Conservation (phyloP, 176 grass and related monocot genomes). For the Zoysia japonica region DNA sequence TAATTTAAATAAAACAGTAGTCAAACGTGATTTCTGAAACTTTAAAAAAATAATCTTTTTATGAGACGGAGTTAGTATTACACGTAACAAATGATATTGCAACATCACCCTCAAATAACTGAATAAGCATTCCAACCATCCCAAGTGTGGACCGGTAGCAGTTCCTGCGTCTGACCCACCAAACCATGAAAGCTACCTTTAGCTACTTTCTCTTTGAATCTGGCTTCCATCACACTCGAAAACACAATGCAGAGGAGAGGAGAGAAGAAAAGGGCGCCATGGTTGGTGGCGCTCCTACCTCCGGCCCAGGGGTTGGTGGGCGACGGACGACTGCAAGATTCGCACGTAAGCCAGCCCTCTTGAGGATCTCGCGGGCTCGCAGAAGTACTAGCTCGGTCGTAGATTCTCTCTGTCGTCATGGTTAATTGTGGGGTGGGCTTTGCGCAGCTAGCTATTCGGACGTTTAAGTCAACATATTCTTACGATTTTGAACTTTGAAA, state of each 20-base stretch:
- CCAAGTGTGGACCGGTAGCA: constrained; percentile 8
- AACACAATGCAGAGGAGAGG: not conserved
- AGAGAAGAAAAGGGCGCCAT: not conserved
- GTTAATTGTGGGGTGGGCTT: too few species aligned
- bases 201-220: constrained; percentile 36
- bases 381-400: not conserved
- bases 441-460: too few species aligned
- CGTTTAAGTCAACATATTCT: too few species aligned
- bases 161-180: constrained; percentile 21
- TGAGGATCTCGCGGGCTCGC: too few species aligned
- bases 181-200: constrained; percentile 38
- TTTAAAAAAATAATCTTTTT: too few species aligned
- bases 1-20: too few species aligned
- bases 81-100: not conserved
- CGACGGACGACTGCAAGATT: not conserved
- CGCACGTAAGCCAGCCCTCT: too few species aligned
- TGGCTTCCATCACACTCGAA: constrained; percentile 50
- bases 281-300: constrained; percentile 51
- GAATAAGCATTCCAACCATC: constrained; percentile 1
- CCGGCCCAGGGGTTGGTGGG: constrained; percentile 42
- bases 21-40: too few species aligned
- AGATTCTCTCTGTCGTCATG: constrained; percentile 10
- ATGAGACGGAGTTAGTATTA: not conserved
- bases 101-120: not conserved
- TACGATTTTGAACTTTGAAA: too few species aligned